Conservation (phyloP, 768 basidiomycete species). For the Rhodotorula taiwanensis region DNA sequence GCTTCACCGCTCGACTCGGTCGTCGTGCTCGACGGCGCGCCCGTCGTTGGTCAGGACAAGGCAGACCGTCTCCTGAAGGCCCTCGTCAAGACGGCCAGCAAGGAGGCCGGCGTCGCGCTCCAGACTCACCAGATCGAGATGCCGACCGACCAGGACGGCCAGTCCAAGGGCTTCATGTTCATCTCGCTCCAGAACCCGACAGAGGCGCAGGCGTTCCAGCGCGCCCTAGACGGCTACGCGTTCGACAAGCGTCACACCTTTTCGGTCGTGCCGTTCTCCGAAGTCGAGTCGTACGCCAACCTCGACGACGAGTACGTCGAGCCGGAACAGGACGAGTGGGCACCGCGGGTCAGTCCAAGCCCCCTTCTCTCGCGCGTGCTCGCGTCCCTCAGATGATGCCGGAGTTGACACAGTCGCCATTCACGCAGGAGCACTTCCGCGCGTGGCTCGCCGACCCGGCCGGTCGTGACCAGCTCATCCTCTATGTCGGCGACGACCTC, state of each 20-base stretch:
- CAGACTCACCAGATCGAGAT: slow-evolving; percentile 71
- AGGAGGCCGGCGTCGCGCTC: slow-evolving; percentile 64
- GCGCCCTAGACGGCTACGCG: slow-evolving; percentile 30
- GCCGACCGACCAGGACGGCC: slow-evolving; percentile 76
- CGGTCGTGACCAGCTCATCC: slow-evolving; percentile 92
- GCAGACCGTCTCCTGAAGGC: slow-evolving; percentile 72
- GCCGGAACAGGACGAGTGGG: slow-evolving; percentile 65
- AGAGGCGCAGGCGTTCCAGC: slow-evolving; percentile 25
- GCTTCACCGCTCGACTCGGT: slow-evolving; percentile 85
- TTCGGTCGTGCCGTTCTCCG: slow-evolving; percentile 51
- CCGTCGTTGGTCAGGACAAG: slow-evolving; percentile 69
- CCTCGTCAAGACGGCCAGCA: slow-evolving; percentile 73
- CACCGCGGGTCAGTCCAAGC: slow-evolving; percentile 56
- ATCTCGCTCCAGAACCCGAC: slow-evolving; percentile 21
- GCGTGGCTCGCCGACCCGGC: slow-evolving; percentile 88
- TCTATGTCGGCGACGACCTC: slow-evolving; percentile 85
- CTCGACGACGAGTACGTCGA: slow-evolving; percentile 73
- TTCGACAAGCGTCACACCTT: slow-evolving; percentile 39
- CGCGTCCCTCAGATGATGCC: not conserved
- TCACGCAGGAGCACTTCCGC: slow-evolving; percentile 78
- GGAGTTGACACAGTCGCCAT: slow-evolving; percentile 1
- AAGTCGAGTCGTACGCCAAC: slow-evolving; percentile 61
- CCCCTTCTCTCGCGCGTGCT: not conserved
- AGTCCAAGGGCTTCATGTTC: slow-evolving; percentile 65
- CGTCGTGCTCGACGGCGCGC: slow-evolving; percentile 85